Evolutionary conservation across 306 rosid genomes (phyloP).

Genomic region (Vicia faba): DNA sequence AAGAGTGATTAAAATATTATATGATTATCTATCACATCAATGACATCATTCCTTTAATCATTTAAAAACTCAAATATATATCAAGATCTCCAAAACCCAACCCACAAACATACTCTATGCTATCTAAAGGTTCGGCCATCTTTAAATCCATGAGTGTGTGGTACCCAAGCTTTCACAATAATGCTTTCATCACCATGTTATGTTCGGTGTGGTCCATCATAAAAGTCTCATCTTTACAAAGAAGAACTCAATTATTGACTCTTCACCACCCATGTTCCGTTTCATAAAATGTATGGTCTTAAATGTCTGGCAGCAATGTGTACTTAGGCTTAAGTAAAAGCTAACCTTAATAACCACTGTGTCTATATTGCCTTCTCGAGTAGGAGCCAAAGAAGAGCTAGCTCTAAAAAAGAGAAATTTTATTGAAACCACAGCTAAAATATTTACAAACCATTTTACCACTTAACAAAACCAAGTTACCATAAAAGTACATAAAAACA

Average conservation of each 20-base stretch:
- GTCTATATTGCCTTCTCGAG: not conserved
- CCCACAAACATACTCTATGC: not conserved
- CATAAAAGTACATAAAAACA: not conserved
- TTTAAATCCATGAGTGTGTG: not conserved
- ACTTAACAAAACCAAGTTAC: conserved; percentile 18
- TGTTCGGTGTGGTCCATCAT: not conserved
- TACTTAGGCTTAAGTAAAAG: not conserved
- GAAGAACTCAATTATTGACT: not conserved
- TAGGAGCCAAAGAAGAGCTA: conserved; percentile 2
- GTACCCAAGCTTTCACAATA: not conserved
- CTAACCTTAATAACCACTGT: not conserved
- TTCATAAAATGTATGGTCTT: not conserved
- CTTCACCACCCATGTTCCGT: not conserved
- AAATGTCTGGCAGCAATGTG: not conserved
- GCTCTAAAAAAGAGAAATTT: conserved; percentile 1
- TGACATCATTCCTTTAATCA: too few relatives aligned
- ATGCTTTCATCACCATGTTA: not conserved
- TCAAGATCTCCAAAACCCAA: too few relatives aligned
- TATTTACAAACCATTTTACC: conserved; percentile 11
- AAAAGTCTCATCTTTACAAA: not conserved
- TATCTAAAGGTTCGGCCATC: not conserved
- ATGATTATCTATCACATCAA: too few relatives aligned
- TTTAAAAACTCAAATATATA: too few relatives aligned
- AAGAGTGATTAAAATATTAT: too few relatives aligned
- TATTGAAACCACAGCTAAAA: not conserved